Evolutionary conservation across 345 rosid genomes (phyloP).

Genomic region (Citrus sp.): DNA sequence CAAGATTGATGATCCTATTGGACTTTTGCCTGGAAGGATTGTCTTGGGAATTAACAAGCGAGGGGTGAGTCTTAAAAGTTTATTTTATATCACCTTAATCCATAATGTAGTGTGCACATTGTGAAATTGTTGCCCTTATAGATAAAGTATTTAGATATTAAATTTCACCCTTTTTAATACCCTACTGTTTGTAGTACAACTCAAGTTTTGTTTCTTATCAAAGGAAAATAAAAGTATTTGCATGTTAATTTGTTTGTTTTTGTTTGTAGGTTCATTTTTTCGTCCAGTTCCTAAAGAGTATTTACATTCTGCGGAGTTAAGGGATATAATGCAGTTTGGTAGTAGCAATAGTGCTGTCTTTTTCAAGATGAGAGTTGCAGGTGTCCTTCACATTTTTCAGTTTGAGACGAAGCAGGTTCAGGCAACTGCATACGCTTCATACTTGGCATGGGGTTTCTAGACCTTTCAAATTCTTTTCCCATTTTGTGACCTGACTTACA

Average conservation of each 20-base stretch:
- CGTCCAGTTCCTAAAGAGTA: slow-evolving; percentile 98
- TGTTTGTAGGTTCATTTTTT: slow-evolving; percentile 78
- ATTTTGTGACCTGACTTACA: background rate
- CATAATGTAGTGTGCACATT: background rate
- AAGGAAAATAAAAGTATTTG: background rate
- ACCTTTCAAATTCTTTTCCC: background rate
- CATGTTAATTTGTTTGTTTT: slow-evolving; percentile 11
- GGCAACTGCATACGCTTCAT: background rate
- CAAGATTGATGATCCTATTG: slow-evolving; percentile 98
- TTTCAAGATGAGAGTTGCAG: slow-evolving; percentile 99
- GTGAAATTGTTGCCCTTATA: background rate
- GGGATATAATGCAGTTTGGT: slow-evolving; percentile 99
- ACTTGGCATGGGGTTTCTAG: background rate
- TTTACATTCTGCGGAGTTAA: slow-evolving; percentile 87
- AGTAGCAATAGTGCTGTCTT: slow-evolving; percentile 97
- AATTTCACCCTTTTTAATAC: background rate
- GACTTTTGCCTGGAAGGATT: slow-evolving; percentile 89
- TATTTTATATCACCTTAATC: background rate
- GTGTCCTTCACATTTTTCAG: slow-evolving; percentile 95
- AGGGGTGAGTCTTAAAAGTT: slow-evolving; percentile 60
- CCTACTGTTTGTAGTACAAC: background rate
- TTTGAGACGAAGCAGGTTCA: slow-evolving; percentile 97
- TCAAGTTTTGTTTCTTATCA: background rate
- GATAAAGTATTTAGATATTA: background rate
- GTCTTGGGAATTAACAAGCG: slow-evolving; percentile 94